A percentile compares a stretch with the other conserved stretches of the same genome.
phyloP scores from a whole-genome alignment of 2,329 filamentous ascomycete species.

The Gnomoniopsis smithogilvyi region DNA sequence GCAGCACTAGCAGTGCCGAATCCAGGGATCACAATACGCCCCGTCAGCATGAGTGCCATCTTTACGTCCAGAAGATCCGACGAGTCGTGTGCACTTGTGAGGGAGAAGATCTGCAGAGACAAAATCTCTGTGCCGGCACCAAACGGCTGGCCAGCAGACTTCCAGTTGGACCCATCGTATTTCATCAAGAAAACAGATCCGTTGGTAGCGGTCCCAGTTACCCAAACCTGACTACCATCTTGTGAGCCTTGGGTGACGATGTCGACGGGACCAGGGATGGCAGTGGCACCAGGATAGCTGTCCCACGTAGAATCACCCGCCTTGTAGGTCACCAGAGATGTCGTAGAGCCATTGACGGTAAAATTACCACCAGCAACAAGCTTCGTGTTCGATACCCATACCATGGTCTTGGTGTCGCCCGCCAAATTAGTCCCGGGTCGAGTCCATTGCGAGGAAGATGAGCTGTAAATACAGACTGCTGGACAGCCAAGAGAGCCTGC shows the following conservation, averaged over 20 bases:
- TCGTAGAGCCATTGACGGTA: slow-evolving; percentile 60
- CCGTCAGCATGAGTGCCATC: slow-evolving; percentile 79
- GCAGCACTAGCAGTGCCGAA: slow-evolving; percentile 84
- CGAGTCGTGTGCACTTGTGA: slow-evolving; percentile 64
- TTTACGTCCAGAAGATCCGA: slow-evolving; percentile 62
- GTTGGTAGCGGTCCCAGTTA: slow-evolving; percentile 67
- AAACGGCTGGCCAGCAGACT: slow-evolving; percentile 60
- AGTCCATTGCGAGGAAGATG: slow-evolving; percentile 70
- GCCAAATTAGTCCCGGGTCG: slow-evolving; percentile 69
- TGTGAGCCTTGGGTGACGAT: slow-evolving; percentile 71
- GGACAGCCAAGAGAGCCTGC: slow-evolving; percentile 82
- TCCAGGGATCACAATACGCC: slow-evolving; percentile 68
- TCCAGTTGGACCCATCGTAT: slow-evolving; percentile 72
- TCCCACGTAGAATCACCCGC: slow-evolving; percentile 65
- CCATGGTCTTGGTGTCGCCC: slow-evolving; percentile 68
- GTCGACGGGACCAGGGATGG: slow-evolving; percentile 76
- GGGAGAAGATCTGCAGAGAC: slow-evolving; percentile 76
- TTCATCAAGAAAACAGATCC: slow-evolving; percentile 77
- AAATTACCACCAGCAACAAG: slow-evolving; percentile 79
- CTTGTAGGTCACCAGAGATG: slow-evolving; percentile 72
- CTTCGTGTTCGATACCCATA: slow-evolving; percentile 70
- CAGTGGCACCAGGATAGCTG: slow-evolving; percentile 55
- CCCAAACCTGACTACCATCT: slow-evolving; percentile 75
- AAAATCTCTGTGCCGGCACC: slow-evolving; percentile 65
- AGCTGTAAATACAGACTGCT: slow-evolving; percentile 76